phyloP scores from a whole-genome alignment of 2,329 filamentous ascomycete species.

The Tricladium varicosporioides region DNA sequence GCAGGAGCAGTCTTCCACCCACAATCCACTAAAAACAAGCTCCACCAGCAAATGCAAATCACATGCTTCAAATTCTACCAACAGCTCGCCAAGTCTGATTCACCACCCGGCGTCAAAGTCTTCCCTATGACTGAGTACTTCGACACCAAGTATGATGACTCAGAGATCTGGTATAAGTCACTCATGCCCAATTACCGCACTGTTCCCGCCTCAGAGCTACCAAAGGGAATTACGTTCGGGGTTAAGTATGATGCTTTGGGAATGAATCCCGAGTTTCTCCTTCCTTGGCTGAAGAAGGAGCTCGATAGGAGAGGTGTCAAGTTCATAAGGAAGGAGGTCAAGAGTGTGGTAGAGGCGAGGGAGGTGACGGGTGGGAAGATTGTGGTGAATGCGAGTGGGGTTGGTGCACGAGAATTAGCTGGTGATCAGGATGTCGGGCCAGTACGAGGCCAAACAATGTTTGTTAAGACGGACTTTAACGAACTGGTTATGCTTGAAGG shows the following conservation, averaged over 20 bases:
- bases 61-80: constrained; percentile 25
- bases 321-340: constrained; percentile 21
- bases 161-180: constrained; percentile 21
- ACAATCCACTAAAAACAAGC: constrained; percentile 13
- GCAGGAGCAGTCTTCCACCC: constrained; percentile 30
- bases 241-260: constrained; percentile 24
- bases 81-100: constrained; percentile 18
- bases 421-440: constrained; percentile 20
- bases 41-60: constrained; percentile 24
- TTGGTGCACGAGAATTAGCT: constrained; percentile 21
- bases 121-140: constrained; percentile 28
- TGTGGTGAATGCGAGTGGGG: constrained; percentile 27
- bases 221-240: constrained; percentile 16
- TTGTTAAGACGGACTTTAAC: constrained; percentile 23
- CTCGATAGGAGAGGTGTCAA: constrained; percentile 20
- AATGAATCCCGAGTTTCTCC: constrained; percentile 24
- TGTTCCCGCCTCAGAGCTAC: constrained; percentile 16
- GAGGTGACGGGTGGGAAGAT: constrained; percentile 15
- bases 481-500: constrained; percentile 26
- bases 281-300: constrained; percentile 23
- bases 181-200: constrained; percentile 23
- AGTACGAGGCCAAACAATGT: constrained; percentile 29
- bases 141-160: constrained; percentile 18
- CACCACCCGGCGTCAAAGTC: constrained; percentile 22
- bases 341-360: constrained; percentile 14